These are phyloP conservation scores for Gnaphalium uliginosum DNA, from an alignment of 129 eudicot species.

Conservation along the genomic window DNA sequence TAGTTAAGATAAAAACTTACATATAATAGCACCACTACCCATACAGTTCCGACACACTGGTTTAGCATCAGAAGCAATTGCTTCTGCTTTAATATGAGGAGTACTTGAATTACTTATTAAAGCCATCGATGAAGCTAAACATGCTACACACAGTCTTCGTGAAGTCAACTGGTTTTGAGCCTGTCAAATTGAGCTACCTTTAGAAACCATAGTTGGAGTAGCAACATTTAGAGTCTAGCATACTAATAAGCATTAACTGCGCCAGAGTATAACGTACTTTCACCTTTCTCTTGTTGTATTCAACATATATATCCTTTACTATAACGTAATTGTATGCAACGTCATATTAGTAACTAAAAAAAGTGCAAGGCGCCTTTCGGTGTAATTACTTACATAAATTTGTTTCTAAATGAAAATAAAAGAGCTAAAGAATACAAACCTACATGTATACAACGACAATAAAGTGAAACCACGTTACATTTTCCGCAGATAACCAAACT, in stretches of 20 bases:
- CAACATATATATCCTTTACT: not conserved
- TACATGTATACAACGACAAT: not conserved
- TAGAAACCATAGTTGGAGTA: not conserved
- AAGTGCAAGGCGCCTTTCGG: not conserved
- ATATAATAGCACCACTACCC: constrained; percentile 92
- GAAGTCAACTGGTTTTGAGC: constrained; percentile 48
- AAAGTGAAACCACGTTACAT: not conserved
- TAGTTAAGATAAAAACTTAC: constrained; percentile 47
- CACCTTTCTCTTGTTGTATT: not conserved
- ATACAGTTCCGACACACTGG: constrained; percentile 80
- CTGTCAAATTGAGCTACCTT: constrained; percentile 37
- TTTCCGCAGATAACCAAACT: not conserved
- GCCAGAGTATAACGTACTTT: not conserved
- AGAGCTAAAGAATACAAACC: too few relatives aligned
- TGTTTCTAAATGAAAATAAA: not conserved
- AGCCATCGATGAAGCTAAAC: constrained; percentile 72
- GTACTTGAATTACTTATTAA: constrained; percentile 46
- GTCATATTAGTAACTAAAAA: not conserved
- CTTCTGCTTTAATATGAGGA: constrained; percentile 38
- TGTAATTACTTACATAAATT: not conserved
- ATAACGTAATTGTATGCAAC: not conserved
- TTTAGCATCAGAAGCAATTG: constrained; percentile 50
- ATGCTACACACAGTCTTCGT: constrained; percentile 68
- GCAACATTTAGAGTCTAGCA: constrained; percentile 5
- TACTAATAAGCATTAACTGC: not conserved